A percentile compares a stretch with the other conserved stretches of the same genome.
Evolutionary conservation across 257 asterid species (phyloP).

Genomic region (Solanum lignicaule): DNA sequence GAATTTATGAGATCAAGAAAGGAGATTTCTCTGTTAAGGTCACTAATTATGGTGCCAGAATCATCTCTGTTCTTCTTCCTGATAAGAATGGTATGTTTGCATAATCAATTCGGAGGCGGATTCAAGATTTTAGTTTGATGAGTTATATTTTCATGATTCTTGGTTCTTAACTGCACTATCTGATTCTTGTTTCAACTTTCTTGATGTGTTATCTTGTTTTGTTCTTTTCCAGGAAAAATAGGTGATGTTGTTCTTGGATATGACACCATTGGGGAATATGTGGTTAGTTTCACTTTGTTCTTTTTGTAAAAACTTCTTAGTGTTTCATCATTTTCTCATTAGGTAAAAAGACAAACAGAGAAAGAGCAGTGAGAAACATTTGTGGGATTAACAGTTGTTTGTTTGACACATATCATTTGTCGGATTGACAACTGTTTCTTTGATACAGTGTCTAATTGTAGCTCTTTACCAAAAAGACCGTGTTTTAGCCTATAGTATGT

Average conservation of each 20-base stretch:
- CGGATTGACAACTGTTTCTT: background rate
- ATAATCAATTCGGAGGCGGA: too few species aligned
- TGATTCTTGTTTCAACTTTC: background rate
- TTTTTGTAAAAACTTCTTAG: background rate
- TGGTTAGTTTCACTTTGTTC: background rate
- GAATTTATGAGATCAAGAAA: slow-evolving; percentile 7
- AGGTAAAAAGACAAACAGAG: background rate
- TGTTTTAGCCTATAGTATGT: background rate
- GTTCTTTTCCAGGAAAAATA: background rate
- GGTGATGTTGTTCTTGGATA: slow-evolving; percentile 14
- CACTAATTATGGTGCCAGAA: slow-evolving; percentile 74
- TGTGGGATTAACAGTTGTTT: background rate
- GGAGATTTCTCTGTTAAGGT: slow-evolving; percentile 55
- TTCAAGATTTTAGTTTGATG: background rate
- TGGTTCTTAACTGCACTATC: background rate
- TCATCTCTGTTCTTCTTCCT: slow-evolving; percentile 65
- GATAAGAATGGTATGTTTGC: slow-evolving; percentile 50
- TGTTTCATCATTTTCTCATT: background rate
- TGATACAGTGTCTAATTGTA: background rate
- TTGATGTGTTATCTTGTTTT: background rate
- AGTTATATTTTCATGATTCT: background rate
- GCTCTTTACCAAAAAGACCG: background rate
- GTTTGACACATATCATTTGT: background rate
- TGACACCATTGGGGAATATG: slow-evolving; percentile 6
- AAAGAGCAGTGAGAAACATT: background rate